phyloP scores from a whole-genome alignment of 805 yeast genomes.

The Maudiozyma bulderi region DNA sequence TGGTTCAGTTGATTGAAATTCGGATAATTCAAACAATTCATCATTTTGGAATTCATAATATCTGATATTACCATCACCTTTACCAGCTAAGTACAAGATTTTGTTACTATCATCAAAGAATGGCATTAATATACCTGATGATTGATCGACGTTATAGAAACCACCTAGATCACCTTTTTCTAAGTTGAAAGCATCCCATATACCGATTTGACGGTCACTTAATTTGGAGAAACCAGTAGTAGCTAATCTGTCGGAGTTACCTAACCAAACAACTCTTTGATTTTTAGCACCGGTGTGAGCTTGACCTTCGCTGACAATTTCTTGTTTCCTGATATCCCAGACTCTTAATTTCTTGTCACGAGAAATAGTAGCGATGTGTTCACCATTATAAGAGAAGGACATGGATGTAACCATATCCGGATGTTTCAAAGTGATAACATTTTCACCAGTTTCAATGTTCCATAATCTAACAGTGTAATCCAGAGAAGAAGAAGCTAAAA shows the following conservation, averaged over 20 bases:
- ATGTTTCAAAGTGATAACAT: slow-evolving; percentile 66
- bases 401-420: slow-evolving; percentile 89
- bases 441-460: slow-evolving; percentile 72
- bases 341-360: slow-evolving; percentile 85
- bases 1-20: slow-evolving; percentile 79
- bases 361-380: slow-evolving; percentile 75
- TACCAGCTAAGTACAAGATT: slow-evolving; percentile 84
- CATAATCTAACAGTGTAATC: slow-evolving; percentile 89
- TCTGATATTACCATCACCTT: slow-evolving; percentile 96
- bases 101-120: slow-evolving; percentile 73
- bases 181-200: slow-evolving; percentile 78
- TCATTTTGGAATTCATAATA: slow-evolving; percentile 86
- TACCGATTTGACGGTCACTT: slow-evolving; percentile 89
- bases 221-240: slow-evolving; percentile 92
- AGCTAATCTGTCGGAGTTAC: slow-evolving; percentile 70
- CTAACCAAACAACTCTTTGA: slow-evolving; percentile 83
- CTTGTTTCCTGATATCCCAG: slow-evolving; percentile 79
- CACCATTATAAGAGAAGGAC: slow-evolving; percentile 84
- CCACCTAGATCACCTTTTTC: slow-evolving; percentile 83
- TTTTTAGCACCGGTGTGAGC: slow-evolving; percentile 93
- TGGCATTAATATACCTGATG: slow-evolving; percentile 92
- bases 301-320: slow-evolving; percentile 69
- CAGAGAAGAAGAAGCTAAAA: slow-evolving; percentile 81
- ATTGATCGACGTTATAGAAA: slow-evolving; percentile 73
- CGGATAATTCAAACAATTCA: slow-evolving; percentile 74